A percentile compares a stretch with the other conserved stretches of the same genome.
These are phyloP conservation scores for Paecilomyces fulvus DNA, from an alignment of 2,329 filamentous ascomycete species.

Conservation along the genomic window DNA sequence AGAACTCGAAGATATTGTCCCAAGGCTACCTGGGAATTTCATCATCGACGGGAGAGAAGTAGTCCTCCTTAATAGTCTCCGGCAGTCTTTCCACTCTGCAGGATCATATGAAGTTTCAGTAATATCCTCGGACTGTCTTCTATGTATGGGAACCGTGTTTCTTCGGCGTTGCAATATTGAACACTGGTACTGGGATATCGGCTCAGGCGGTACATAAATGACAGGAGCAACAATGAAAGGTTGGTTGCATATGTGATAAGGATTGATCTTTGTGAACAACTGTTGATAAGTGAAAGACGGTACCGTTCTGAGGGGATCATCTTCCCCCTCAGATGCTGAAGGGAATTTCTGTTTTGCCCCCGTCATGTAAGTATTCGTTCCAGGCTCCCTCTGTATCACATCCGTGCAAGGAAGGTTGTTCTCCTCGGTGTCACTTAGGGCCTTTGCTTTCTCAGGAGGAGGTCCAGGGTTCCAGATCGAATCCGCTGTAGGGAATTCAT, in stretches of 20 bases:
- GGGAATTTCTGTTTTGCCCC: neutral
- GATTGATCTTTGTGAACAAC: neutral
- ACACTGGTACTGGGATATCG: neutral
- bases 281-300: neutral
- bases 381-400: neutral
- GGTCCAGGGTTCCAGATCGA: slow-evolving; percentile 18
- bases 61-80: neutral
- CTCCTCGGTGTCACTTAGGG: neutral
- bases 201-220: neutral
- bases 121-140: neutral
- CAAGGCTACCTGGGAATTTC: neutral
- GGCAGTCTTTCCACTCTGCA: neutral
- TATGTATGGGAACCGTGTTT: neutral
- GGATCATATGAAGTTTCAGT: neutral
- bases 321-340: neutral
- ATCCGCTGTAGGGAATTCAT: slow-evolving; percentile 15
- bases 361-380: neutral
- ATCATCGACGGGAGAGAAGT: slow-evolving; percentile 13
- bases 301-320: neutral
- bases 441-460: slow-evolving; percentile 1
- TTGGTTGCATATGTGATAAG: neutral
- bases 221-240: neutral
- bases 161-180: neutral
- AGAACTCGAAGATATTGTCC: neutral
- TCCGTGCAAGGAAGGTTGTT: neutral